A percentile compares a stretch with the other conserved stretches of the same genome.
Conservation (phyloP, 2,329 filamentous ascomycete genomes). For the Penicillium hordei region DNA sequence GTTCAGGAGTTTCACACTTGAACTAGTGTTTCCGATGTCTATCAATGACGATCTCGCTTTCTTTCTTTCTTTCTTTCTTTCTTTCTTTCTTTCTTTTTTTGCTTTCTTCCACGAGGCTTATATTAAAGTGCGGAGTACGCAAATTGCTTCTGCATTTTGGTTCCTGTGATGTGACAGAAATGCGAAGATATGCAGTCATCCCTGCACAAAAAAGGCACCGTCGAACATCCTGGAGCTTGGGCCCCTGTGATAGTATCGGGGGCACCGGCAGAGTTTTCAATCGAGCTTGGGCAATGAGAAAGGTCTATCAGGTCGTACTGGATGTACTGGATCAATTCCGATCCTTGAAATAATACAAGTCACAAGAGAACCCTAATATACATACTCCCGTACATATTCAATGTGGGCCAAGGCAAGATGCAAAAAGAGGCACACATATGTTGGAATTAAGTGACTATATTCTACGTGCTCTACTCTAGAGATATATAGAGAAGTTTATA, state of each 20-base stretch:
- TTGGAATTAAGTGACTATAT: background rate
- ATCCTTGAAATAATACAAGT: background rate
- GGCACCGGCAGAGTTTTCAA: conserved; percentile 13
- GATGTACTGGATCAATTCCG: conserved; percentile 8
- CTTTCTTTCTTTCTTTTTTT: background rate
- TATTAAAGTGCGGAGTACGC: background rate
- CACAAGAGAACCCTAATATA: background rate
- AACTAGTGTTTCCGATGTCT: conserved; percentile 8
- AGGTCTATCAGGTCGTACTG: background rate
- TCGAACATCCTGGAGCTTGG: conserved; percentile 11
- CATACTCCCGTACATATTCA: background rate
- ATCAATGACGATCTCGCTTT: conserved; percentile 4
- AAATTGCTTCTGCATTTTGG: background rate
- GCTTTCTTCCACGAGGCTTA: background rate
- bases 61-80: background rate
- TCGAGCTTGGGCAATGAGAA: conserved; percentile 12
- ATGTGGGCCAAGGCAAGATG: background rate
- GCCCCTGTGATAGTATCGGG: conserved; percentile 15
- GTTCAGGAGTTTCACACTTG: conserved; percentile 12
- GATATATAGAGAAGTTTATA: background rate
- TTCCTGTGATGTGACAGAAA: conserved; percentile 25
- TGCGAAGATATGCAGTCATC: conserved; percentile 6
- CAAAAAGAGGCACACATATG: background rate
- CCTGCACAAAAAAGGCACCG: conserved; percentile 5
- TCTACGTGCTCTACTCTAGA: background rate